Conservation (phyloP, 2,329 filamentous ascomycete species). For the Diaporthe caulivora region DNA sequence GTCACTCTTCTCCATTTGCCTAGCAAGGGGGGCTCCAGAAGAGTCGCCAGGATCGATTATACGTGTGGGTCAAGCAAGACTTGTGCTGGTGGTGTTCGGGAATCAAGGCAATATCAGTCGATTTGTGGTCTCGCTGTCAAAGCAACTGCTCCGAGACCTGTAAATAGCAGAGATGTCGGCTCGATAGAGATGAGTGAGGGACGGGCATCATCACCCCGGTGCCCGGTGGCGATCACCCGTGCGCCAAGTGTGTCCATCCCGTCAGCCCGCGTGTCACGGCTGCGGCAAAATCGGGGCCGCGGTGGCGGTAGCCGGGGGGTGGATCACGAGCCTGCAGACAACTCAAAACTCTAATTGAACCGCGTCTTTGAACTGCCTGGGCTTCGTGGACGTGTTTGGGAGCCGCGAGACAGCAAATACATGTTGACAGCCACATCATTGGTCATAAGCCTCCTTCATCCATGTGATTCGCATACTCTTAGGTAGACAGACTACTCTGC, state of each 20-base stretch:
- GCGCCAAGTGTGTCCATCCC: not conserved
- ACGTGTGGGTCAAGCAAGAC: too few relatives aligned
- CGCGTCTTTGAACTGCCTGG: constrained; percentile 21
- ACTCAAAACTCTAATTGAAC: constrained; percentile 37
- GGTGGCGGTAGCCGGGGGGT: constrained; percentile 15
- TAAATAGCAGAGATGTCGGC: not conserved
- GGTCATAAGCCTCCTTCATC: too few relatives aligned
- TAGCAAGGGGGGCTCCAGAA: not conserved
- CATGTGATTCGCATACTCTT: not conserved
- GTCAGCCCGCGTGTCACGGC: constrained; percentile 18
- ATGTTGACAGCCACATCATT: too few relatives aligned
- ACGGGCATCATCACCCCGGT: not conserved
- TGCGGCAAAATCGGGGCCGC: not conserved
- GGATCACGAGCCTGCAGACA: constrained; percentile 18
- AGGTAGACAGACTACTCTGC: too few relatives aligned
- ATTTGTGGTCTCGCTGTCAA: too few relatives aligned
- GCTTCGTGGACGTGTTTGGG: not conserved
- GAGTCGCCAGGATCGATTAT: not conserved
- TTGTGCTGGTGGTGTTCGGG: too few relatives aligned
- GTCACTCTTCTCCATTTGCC: not conserved
- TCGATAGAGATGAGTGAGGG: not conserved
- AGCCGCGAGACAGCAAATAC: not conserved
- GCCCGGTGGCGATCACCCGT: constrained; percentile 18
- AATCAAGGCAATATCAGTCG: too few relatives aligned
- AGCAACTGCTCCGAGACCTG: too few relatives aligned